Conservation (phyloP, 2,329 filamentous ascomycete species). For the Podosphaera fusca region DNA sequence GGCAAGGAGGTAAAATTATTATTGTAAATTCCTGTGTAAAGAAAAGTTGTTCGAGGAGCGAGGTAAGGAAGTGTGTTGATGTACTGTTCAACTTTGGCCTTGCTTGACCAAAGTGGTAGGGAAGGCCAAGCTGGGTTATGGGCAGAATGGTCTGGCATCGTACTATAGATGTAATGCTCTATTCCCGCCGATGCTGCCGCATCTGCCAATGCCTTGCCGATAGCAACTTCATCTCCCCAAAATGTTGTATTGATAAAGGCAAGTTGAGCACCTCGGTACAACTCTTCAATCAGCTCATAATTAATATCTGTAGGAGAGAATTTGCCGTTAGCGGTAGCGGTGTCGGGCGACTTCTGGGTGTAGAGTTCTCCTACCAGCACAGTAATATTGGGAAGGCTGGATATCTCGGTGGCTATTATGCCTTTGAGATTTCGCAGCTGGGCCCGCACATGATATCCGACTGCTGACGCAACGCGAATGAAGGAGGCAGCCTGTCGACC, state of each 20-base stretch:
- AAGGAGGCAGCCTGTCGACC: constrained; percentile 90
- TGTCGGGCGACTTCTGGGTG: constrained; percentile 23
- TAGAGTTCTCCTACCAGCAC: constrained; percentile 43
- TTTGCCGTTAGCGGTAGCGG: constrained; percentile 32
- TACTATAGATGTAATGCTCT: constrained; percentile 86
- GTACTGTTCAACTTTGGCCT: constrained; percentile 84
- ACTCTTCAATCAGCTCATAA: constrained; percentile 43
- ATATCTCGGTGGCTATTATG: constrained; percentile 70
- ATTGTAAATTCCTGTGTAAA: constrained; percentile 95
- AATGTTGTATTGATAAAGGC: constrained; percentile 98
- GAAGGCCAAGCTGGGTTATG: constrained; percentile 49
- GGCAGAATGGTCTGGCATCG: constrained; percentile 82
- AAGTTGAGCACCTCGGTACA: constrained; percentile 66
- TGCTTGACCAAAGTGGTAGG: constrained; percentile 74
- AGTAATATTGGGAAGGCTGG: constrained; percentile 52
- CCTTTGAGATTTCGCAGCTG: constrained; percentile 75
- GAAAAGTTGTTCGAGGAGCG: constrained; percentile 67
- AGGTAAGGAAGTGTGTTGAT: constrained; percentile 39
- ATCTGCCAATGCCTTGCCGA: constrained; percentile 72
- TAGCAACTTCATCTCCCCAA: constrained; percentile 80
- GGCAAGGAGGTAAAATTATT: constrained; percentile 92
- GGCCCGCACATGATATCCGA: constrained; percentile 81
- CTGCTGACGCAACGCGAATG: constrained; percentile 77
- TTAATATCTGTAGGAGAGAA: constrained; percentile 47
- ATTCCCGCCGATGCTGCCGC: constrained; percentile 68